These are phyloP conservation scores for Microthlaspi erraticum DNA, from an alignment of 345 rosid genomes.

Conservation along the genomic window DNA sequence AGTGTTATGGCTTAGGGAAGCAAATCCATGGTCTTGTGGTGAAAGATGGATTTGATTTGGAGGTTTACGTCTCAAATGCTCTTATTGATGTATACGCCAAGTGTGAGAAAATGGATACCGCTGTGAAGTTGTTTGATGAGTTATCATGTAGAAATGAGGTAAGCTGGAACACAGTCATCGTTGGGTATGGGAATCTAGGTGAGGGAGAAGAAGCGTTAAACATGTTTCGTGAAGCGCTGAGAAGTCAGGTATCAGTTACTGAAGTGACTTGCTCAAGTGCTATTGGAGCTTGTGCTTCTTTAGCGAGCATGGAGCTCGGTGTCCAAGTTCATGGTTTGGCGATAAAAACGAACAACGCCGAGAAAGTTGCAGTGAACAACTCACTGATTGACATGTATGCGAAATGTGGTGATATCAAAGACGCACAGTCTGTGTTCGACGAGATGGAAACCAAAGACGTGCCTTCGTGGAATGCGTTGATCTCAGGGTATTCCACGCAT, in stretches of 20 bases:
- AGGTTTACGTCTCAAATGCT: conserved; percentile 76
- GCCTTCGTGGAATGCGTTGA: conserved; percentile 84
- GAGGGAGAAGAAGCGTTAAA: conserved; percentile 63
- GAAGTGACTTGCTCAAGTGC: conserved; percentile 83
- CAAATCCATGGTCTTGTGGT: conserved; percentile 70
- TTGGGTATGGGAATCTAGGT: conserved; percentile 63
- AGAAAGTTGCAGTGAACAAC: conserved; percentile 62
- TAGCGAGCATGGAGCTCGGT: conserved; percentile 77
- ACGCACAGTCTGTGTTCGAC: conserved; percentile 64
- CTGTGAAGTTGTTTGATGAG: conserved; percentile 63
- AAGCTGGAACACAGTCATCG: conserved; percentile 87
- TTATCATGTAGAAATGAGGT: conserved; percentile 60
- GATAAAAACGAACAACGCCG: conserved; percentile 62
- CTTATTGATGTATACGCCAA: conserved; percentile 83
- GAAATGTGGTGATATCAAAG: conserved; percentile 76
- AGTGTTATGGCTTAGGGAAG: conserved; percentile 57
- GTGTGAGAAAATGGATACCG: conserved; percentile 67
- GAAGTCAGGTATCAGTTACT: conserved; percentile 56
- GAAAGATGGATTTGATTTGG: conserved; percentile 55
- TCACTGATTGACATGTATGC: conserved; percentile 94
- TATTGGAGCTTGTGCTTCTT: conserved; percentile 77
- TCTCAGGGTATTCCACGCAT: conserved; percentile 82
- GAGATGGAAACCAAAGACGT: conserved; percentile 52
- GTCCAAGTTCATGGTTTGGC: conserved; percentile 69
- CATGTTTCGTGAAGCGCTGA: conserved; percentile 64